These are phyloP conservation scores for Schizochytrium sp. DNA, from an alignment of 108 stramenopile genomes.

Conservation along the genomic window DNA sequence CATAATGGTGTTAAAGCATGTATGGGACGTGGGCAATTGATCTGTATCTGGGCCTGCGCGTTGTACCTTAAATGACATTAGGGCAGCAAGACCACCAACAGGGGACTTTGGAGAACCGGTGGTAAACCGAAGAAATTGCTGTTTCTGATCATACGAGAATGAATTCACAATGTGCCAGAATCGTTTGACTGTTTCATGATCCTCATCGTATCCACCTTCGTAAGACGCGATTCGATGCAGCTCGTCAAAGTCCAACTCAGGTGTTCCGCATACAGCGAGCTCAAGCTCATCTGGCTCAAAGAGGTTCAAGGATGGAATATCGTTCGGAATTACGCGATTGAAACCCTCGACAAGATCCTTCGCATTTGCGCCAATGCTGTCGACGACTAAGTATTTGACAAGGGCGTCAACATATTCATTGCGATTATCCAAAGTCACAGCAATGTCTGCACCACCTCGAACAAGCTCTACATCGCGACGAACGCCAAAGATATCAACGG, in stretches of 20 bases:
- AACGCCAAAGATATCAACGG: conserved; percentile 77
- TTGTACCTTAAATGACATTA: conserved; percentile 86
- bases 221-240: conserved; percentile 67
- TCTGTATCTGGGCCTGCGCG: conserved; percentile 87
- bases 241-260: conserved; percentile 71
- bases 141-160: conserved; percentile 74
- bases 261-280: conserved; percentile 69
- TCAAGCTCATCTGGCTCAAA: conserved; percentile 77
- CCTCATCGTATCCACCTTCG: conserved; percentile 71
- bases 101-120: conserved; percentile 87
- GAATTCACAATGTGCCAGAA: conserved; percentile 73
- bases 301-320: conserved; percentile 17
- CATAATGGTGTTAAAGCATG: conserved; percentile 90
- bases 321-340: conserved; percentile 67
- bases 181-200: conserved; percentile 64
- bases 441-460: conserved; percentile 82
- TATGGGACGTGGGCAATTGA: conserved; percentile 88
- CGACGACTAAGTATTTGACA: conserved; percentile 81
- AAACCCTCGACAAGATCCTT: conserved; percentile 69
- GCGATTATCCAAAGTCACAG: conserved; percentile 84
- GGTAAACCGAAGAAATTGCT: conserved; percentile 87
- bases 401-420: conserved; percentile 89
- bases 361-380: conserved; percentile 65
- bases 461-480: conserved; percentile 82
- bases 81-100: conserved; percentile 87